phyloP scores from a whole-genome alignment of 1,139 yeast species.

The Protomyces inouyei region DNA sequence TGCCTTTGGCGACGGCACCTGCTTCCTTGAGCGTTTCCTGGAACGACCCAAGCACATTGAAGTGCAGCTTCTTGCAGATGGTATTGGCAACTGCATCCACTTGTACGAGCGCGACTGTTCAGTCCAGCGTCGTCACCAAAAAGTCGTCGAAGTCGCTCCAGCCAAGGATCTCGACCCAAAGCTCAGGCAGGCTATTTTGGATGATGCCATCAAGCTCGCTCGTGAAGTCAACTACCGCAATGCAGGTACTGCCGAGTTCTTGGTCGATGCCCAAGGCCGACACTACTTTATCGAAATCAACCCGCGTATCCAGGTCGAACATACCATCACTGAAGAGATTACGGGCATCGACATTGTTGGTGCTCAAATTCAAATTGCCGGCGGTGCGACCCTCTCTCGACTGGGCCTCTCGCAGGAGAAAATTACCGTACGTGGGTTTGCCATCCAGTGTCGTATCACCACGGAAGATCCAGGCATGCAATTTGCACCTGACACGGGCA shows the following conservation, averaged over 20 bases:
- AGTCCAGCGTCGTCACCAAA: constrained; percentile 98
- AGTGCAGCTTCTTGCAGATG: constrained; percentile 92
- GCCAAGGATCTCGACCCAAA: constrained; percentile 78
- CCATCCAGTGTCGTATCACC: constrained; percentile 98
- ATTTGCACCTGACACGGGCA: constrained; percentile 98
- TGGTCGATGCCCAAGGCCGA: constrained; percentile 88
- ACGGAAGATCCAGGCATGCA: constrained; percentile 96
- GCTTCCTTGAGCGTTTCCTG: constrained; percentile 92
- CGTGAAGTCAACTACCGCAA: constrained; percentile 82
- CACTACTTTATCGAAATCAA: constrained; percentile 97
- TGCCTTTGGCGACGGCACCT: constrained; percentile 96
- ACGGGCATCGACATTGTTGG: constrained; percentile 98
- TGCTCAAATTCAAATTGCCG: constrained; percentile 98
- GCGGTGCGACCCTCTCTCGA: constrained; percentile 91
- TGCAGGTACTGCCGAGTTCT: constrained; percentile 98
- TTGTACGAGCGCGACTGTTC: constrained; percentile 97
- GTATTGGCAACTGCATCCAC: constrained; percentile 90
- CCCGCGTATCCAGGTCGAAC: constrained; percentile 75
- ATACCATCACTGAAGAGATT: constrained; percentile 61
- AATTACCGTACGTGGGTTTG: constrained; percentile 94
- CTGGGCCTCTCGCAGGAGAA: constrained; percentile 89
- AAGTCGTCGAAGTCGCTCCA: constrained; percentile 99
- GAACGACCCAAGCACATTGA: constrained; percentile 97
- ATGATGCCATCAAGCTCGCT: constrained; percentile 93
- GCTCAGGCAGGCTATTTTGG: constrained; percentile 84